Evolutionary conservation across 1,139 yeast species (phyloP).

Genomic region (Wickerhamomyces sp.): DNA sequence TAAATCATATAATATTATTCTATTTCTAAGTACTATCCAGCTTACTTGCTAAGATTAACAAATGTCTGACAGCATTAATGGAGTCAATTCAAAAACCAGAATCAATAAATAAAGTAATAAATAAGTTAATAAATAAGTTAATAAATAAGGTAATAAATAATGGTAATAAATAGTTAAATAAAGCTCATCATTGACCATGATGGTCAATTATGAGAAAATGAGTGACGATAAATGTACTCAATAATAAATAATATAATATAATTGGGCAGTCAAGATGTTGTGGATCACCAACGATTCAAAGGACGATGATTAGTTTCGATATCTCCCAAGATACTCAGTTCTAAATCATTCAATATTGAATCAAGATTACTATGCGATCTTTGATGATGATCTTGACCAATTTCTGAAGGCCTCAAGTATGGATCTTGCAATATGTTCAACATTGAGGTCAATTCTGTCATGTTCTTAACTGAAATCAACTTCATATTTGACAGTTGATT

Average conservation of each 20-base stretch:
- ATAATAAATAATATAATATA: too few species aligned
- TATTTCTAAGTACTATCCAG: too few species aligned
- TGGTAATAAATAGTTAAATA: constrained; percentile 1
- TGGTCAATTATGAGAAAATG: too few species aligned
- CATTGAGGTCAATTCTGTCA: constrained; percentile 10
- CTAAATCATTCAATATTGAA: constrained; percentile 16
- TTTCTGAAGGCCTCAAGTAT: constrained; percentile 6
- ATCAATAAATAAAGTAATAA: constrained; percentile 4
- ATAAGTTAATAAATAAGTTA: not conserved
- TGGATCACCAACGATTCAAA: not conserved
- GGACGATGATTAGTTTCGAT: constrained; percentile 8
- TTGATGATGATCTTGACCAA: not conserved
- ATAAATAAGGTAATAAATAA: not conserved
- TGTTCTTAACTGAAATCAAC: constrained; percentile 14
- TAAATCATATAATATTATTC: too few species aligned
- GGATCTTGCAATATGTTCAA: constrained; percentile 11
- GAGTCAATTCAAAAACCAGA: constrained; percentile 1
- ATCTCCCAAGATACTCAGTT: constrained; percentile 16
- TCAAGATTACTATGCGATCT: constrained; percentile 7
- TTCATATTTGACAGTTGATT: constrained; percentile 7
- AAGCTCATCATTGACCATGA: too few species aligned
- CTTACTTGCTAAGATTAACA: too few species aligned
- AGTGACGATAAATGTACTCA: too few species aligned
- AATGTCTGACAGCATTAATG: too few species aligned
- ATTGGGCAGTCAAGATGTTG: too few species aligned